Percentiles rank a stretch among this genome's conserved stretches.
Evolutionary conservation across 768 basidiomycete genomes (phyloP).

Genomic region (Tricholoma furcatifolium): DNA sequence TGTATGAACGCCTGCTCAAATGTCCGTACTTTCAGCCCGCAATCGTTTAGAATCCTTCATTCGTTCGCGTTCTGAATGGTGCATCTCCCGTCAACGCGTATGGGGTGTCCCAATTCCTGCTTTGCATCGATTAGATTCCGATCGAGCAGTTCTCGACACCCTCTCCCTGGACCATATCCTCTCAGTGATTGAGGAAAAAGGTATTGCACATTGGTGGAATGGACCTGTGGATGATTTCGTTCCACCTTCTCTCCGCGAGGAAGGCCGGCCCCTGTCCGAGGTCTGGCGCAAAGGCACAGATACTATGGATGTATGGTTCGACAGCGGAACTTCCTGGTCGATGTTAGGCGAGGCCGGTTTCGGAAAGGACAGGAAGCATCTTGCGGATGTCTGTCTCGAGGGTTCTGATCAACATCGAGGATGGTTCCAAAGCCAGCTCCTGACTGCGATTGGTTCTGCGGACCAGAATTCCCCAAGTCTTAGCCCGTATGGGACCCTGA

Average conservation of each 20-base stretch:
- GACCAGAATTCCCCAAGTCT: slow-evolving; percentile 28
- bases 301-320: slow-evolving; percentile 99
- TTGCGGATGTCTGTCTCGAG: slow-evolving; percentile 89
- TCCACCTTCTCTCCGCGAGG: slow-evolving; percentile 51
- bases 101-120: slow-evolving; percentile 98
- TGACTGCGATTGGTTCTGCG: slow-evolving; percentile 71
- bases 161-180: slow-evolving; percentile 76
- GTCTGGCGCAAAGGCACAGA: slow-evolving; percentile 82
- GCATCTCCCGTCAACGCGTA: slow-evolving; percentile 94
- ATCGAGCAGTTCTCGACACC: slow-evolving; percentile 61
- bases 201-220: slow-evolving; percentile 89
- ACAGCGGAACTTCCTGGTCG: slow-evolving; percentile 95
- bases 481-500: slow-evolving; percentile 70
- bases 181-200: slow-evolving; percentile 65
- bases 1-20: background rate
- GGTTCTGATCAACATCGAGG: slow-evolving; percentile 98
- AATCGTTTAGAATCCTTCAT: slow-evolving; percentile 89
- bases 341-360: slow-evolving; percentile 51
- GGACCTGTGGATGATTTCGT: slow-evolving; percentile 84
- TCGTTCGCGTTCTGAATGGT: slow-evolving; percentile 93
- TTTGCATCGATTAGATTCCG: slow-evolving; percentile 64
- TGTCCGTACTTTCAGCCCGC: slow-evolving; percentile 50
- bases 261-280: slow-evolving; percentile 38
- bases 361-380: slow-evolving; percentile 30
- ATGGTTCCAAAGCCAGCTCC: slow-evolving; percentile 96